Conservation (phyloP, 2,329 filamentous ascomycete species). For the Hortaea werneckii region DNA sequence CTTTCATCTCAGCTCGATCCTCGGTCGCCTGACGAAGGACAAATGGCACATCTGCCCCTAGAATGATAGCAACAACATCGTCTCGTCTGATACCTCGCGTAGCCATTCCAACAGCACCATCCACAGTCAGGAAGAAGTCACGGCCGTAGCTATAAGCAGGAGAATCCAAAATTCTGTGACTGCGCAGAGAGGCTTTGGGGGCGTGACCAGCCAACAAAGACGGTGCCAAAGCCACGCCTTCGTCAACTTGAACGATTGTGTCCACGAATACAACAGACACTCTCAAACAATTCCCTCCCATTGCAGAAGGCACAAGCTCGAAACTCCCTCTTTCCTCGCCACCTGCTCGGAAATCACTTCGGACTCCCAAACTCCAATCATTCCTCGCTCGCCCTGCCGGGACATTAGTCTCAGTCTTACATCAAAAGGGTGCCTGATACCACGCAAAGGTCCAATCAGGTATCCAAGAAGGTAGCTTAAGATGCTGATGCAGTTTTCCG, state of each 20-base stretch:
- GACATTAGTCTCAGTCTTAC: slow-evolving; percentile 15
- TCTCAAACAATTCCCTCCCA: slow-evolving; percentile 10
- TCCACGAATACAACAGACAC: slow-evolving; percentile 19
- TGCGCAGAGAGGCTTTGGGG: slow-evolving; percentile 2
- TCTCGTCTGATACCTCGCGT: slow-evolving; percentile 15
- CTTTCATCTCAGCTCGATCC: slow-evolving; percentile 7
- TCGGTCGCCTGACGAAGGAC: slow-evolving; percentile 13
- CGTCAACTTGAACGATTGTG: slow-evolving; percentile 12
- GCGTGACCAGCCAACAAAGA: slow-evolving; percentile 2
- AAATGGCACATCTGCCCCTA: slow-evolving; percentile 22
- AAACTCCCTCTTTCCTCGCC: slow-evolving; percentile 15
- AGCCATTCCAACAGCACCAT: slow-evolving; percentile 16
- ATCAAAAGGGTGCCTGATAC: slow-evolving; percentile 22
- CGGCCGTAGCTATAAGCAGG: slow-evolving; percentile 17
- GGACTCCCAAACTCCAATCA: slow-evolving; percentile 17
- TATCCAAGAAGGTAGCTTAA: slow-evolving; percentile 22
- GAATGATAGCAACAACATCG: slow-evolving; percentile 16
- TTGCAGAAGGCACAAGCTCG: slow-evolving; percentile 13
- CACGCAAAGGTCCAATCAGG: slow-evolving; percentile 23
- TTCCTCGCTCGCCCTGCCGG: slow-evolving; percentile 10
- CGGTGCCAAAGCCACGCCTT: slow-evolving; percentile 15
- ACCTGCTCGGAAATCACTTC: slow-evolving; percentile 18
- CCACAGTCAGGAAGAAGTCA: slow-evolving; percentile 15
- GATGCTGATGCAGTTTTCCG: slow-evolving; percentile 18
- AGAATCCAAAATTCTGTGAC: slow-evolving; percentile 4